These are phyloP conservation scores for Orobanche coerulescens DNA, from an alignment of 257 asterid species.

Conservation along the genomic window DNA sequence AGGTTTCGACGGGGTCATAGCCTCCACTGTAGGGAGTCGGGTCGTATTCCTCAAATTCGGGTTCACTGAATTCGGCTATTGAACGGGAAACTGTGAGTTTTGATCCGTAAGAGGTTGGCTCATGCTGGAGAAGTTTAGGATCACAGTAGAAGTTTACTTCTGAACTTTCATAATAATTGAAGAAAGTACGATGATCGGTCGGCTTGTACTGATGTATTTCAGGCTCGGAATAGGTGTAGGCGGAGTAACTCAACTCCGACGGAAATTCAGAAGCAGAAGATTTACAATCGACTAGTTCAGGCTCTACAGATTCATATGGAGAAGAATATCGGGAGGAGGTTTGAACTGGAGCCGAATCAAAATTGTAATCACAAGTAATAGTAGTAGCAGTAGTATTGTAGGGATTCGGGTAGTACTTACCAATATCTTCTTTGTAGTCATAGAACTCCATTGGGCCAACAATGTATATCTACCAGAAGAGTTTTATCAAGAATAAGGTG, in stretches of 20 bases:
- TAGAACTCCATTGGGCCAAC: slow-evolving; percentile 46
- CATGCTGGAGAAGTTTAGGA: slow-evolving; percentile 32
- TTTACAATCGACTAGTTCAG: background rate
- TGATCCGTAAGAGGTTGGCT: slow-evolving; percentile 19
- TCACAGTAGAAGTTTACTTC: slow-evolving; percentile 21
- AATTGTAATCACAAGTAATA: no score
- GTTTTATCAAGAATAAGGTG: slow-evolving; percentile 1
- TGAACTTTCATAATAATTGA: slow-evolving; percentile 21
- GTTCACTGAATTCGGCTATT: slow-evolving; percentile 25
- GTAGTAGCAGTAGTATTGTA: no score
- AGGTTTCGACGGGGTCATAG: slow-evolving; percentile 43
- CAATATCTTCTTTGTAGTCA: slow-evolving; percentile 30
- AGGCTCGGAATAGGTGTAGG: slow-evolving; percentile 21
- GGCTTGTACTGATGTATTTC: slow-evolving; percentile 10
- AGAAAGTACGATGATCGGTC: background rate
- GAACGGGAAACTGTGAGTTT: slow-evolving; percentile 31
- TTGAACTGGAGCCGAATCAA: slow-evolving; percentile 22
- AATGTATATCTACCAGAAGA: background rate
- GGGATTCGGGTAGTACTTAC: no score
- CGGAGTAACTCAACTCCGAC: slow-evolving; percentile 23
- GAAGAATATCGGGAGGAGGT: slow-evolving; percentile 13
- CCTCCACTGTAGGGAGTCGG: slow-evolving; percentile 80
- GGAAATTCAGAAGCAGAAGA: slow-evolving; percentile 13
- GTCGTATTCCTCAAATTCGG: slow-evolving; percentile 54
- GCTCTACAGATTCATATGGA: slow-evolving; percentile 22